Evolutionary conservation across 2,329 filamentous ascomycete species (phyloP), one percentile per base, ranked within the genome.

Genomic region (Zymoseptoria tritici): DNA sequence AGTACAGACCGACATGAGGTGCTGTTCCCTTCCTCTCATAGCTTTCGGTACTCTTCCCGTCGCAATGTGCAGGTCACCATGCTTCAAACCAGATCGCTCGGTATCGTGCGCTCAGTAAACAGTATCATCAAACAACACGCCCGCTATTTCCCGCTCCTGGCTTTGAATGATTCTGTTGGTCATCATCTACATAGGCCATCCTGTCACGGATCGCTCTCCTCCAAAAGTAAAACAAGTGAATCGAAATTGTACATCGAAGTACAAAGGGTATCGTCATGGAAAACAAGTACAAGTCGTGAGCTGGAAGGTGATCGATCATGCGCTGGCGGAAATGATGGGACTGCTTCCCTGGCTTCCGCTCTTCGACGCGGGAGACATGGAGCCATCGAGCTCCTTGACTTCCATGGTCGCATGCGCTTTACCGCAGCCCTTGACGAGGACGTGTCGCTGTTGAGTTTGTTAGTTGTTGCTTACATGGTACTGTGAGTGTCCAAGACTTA

Each of bases 351-450:
- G 55, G 61, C 67, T 69, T 42, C 71, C 71, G 63, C 67, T 71
- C 66, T 73, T 72, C 22, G 63, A 51, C 24, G 67, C 65, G 20
- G 72, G 72, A 24, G 73, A 74, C 52, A 68, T 64, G 22, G 72
- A 73, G 60, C 68, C 67, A 54, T 74, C 71, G 57, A 72, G 62
- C 60, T 73, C 72, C 59, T 74, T 74, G 58, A 69, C 64, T 49
- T 74, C 74, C 31, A 67, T 60, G 2, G 69, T 66, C 24, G 68
- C 66, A n/a, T 64, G 60, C 57, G 70, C 74, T 68, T 85, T 86
- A 60, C 85, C 85, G 69, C 85, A 87, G 54, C 85, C 85, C 73
- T 87, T 87, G 66, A 87, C 85, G 13, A 87, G 79, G 63, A 86
- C 84, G 72, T 87, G 85, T 72, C 85, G 79, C 85, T 87, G 72